phyloP scores from a whole-genome alignment of 2,329 filamentous ascomycete genomes.

The Calonectria ilicicola region DNA sequence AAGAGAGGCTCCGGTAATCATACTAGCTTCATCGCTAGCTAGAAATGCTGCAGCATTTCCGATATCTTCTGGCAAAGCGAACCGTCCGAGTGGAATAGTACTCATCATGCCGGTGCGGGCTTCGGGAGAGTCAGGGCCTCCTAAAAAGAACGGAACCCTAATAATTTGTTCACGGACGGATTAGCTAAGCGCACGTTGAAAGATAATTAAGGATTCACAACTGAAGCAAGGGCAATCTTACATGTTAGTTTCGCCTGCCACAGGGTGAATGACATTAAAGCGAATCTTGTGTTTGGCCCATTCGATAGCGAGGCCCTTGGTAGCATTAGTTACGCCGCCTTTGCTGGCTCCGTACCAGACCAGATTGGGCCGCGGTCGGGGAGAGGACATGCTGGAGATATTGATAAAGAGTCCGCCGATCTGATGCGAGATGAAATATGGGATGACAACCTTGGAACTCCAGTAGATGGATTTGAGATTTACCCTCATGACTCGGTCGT shows the following conservation, averaged over 20 bases:
- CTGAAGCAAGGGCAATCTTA: background rate
- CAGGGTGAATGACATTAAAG: slow-evolving; percentile 16
- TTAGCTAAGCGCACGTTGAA: too few species aligned
- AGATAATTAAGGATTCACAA: too few species aligned
- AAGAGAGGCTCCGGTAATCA: slow-evolving; percentile 9
- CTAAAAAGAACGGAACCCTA: slow-evolving; percentile 9
- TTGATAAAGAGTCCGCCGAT: slow-evolving; percentile 11
- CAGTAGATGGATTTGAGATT: slow-evolving; percentile 16
- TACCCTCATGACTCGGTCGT: slow-evolving; percentile 13
- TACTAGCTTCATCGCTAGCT: slow-evolving; percentile 12
- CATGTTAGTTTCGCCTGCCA: slow-evolving; percentile 19
- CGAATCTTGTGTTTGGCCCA: slow-evolving; percentile 17
- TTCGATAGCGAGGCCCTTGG: slow-evolving; percentile 14
- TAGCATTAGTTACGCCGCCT: slow-evolving; percentile 12
- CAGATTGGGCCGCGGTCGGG: background rate
- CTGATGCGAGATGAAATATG: background rate
- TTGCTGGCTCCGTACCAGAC: slow-evolving; percentile 19
- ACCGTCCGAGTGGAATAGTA: slow-evolving; percentile 4
- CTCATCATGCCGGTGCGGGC: slow-evolving; percentile 4
- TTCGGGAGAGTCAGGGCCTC: slow-evolving; percentile 2
- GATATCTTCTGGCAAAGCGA: slow-evolving; percentile 9
- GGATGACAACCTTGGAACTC: slow-evolving; percentile 11
- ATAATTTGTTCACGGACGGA: too few species aligned
- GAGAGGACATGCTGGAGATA: slow-evolving; percentile 15
- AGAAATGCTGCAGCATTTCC: slow-evolving; percentile 8